Base-by-base conservation (phyloP, 192 early-diverging fungal genomes). In the Backusella mclennaniae region DNA sequence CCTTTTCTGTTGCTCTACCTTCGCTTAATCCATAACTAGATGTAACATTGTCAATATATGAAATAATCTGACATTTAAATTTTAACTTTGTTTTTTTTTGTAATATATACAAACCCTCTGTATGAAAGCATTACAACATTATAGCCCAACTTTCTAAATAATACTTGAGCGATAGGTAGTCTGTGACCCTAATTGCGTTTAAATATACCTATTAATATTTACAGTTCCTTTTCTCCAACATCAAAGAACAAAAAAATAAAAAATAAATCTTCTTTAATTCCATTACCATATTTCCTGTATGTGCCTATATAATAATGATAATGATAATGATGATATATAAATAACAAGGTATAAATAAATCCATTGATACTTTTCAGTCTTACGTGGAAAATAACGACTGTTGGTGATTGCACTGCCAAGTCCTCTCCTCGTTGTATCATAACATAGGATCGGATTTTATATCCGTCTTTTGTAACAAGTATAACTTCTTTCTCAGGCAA, bases 51-150 rank as follows among this genome's bases (percentile, higher is more conserved):
- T 71, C 17, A 15, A 23, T 46, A 7, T 17, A 46, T 7, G 26
- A 12, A 39, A 39, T 39, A 11, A 39, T 23, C 21, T 44, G 23
- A 31, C 21, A 44, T 46, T 46, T 49, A 33, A 67, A 31, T 21
- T 38, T 42, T 15, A 26, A n/a, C 71, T 26, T 29, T 42, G 2
- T 33, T 33, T 33, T 33, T 33, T 70, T 70, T 31, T 42, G 12
- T 15, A 29, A 29, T 71, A 39, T 71, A 26, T 63, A 63, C 26
- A 63, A 63, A 94, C 87, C 98, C 97, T 74, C 98, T 88, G 76
- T 99, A 99, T 38, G 96, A 97, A 31, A 99, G 87, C 94, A 98
- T 95, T 66, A 97, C 92, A 14, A 99, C 91, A 82, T 99, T 99
- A 86, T 89, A 92, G n/a, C 88, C 86, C 44, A 90, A 86, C 26